phyloP scores from a whole-genome alignment of 331 rosid species.

The Arachis monticola region DNA sequence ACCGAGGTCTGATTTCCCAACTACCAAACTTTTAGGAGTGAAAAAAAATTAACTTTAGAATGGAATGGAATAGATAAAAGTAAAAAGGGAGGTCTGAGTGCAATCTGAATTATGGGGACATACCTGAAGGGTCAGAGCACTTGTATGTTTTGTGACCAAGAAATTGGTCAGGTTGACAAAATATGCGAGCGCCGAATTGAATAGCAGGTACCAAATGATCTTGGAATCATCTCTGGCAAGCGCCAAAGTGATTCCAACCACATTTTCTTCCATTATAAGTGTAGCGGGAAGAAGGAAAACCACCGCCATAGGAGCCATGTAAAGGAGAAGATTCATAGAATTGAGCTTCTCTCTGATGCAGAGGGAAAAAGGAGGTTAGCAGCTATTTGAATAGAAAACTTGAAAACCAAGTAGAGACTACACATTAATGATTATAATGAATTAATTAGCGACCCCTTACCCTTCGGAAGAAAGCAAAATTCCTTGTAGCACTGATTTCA shows the following conservation, averaged over 20 bases:
- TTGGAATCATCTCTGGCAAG: slow-evolving; percentile 58
- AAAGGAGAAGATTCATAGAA: slow-evolving; percentile 65
- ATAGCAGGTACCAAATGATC: slow-evolving; percentile 59
- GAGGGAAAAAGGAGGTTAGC: slow-evolving; percentile 21
- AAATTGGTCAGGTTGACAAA: slow-evolving; percentile 63
- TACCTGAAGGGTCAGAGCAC: slow-evolving; percentile 67
- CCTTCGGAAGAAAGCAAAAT: slow-evolving; percentile 69
- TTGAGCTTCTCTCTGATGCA: slow-evolving; percentile 59
- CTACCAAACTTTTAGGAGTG: slow-evolving; percentile 27
- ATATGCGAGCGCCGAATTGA: slow-evolving; percentile 58
- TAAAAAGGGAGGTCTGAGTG: neutral
- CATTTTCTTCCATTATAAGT: slow-evolving; percentile 63
- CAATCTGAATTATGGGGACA: slow-evolving; percentile 7
- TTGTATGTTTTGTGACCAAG: slow-evolving; percentile 64
- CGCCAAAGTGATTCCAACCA: slow-evolving; percentile 58
- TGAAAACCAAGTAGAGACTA: slow-evolving; percentile 14
- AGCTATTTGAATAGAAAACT: slow-evolving; percentile 28
- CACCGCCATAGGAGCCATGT: slow-evolving; percentile 70
- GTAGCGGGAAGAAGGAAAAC: slow-evolving; percentile 63
- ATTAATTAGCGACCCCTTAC: slow-evolving; percentile 28
- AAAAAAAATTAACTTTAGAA: slow-evolving; percentile 16
- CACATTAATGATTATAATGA: slow-evolving; percentile 2
- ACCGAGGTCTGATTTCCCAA: slow-evolving; percentile 35
- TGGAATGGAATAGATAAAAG: neutral
- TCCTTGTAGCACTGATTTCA: slow-evolving; percentile 64